A percentile compares a stretch with the other conserved stretches of the same genome.
Evolutionary conservation across 163 green algal genomes (phyloP).

Genomic region (Picocystis sp.): DNA sequence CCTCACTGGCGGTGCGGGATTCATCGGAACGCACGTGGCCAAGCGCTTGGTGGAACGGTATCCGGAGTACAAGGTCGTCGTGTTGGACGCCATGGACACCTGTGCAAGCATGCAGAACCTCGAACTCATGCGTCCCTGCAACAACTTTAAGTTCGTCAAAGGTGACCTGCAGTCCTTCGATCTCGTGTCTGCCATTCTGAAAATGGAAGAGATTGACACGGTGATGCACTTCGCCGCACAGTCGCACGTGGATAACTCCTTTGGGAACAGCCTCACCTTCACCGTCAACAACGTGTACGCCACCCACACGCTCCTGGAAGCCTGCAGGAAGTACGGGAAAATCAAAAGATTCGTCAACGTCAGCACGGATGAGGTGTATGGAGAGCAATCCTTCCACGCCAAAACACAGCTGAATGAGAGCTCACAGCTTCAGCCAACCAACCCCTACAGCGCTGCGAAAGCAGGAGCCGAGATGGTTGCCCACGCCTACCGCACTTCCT

Average conservation of each 20-base stretch:
- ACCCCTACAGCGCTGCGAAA: conserved; percentile 91
- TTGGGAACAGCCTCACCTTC: conserved; percentile 94
- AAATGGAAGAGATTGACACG: conserved; percentile 78
- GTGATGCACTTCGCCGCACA: conserved; percentile 97
- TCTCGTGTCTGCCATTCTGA: conserved; percentile 70
- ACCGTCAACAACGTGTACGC: conserved; percentile 75
- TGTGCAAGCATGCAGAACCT: conserved; percentile 79
- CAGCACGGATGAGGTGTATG: conserved; percentile 62
- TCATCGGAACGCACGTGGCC: conserved; percentile 81
- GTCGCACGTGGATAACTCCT: conserved; percentile 98
- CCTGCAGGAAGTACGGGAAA: conserved; percentile 42
- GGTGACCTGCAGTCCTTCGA: conserved; percentile 81
- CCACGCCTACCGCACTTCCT: conserved; percentile 82
- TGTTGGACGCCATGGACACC: conserved; percentile 95
- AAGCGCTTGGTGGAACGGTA: conserved; percentile 47
- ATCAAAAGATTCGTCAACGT: conserved; percentile 92
- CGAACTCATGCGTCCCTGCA: neutral
- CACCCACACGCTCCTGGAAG: conserved; percentile 93
- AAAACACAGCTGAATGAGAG: conserved; percentile 42
- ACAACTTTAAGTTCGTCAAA: conserved; percentile 49
- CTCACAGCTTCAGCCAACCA: conserved; percentile 77
- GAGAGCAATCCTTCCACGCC: no score
- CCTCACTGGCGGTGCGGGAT: conserved; percentile 71
- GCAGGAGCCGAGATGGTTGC: conserved; percentile 94
- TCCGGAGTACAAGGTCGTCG: conserved; percentile 72